These are phyloP conservation scores for Ogataea allantospora DNA, from an alignment of 805 yeast species.

Conservation along the genomic window DNA sequence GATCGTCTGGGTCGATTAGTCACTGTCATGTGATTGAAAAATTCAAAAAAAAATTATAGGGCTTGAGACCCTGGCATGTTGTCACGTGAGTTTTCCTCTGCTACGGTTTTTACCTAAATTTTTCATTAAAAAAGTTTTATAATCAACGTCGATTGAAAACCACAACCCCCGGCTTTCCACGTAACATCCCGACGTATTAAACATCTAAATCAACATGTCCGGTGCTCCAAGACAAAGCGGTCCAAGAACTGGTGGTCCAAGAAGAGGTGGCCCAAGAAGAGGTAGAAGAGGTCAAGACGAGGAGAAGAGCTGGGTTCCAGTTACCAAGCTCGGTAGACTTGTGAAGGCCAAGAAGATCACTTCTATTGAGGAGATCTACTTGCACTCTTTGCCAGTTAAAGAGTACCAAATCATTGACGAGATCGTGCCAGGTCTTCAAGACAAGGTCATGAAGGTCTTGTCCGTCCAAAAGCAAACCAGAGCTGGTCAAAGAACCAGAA, in stretches of 20 bases:
- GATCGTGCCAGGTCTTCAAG: constrained; percentile 92
- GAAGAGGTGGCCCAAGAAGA: constrained; percentile 56
- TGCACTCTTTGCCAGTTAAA: constrained; percentile 99
- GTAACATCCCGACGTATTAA: constrained; percentile 56
- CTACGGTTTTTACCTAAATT: not conserved
- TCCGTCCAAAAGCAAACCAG: constrained; percentile 99
- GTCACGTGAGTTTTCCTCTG: constrained; percentile 2
- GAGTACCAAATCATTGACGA: constrained; percentile 98
- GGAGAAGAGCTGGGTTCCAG: constrained; percentile 99
- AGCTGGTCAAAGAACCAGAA: constrained; percentile 99
- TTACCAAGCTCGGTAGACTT: constrained; percentile 99
- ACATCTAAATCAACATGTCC: constrained; percentile 38
- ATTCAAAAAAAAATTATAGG: constrained; percentile 2
- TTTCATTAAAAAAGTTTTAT: constrained; percentile 4
- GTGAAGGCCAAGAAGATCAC: constrained; percentile 98
- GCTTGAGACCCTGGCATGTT: not conserved
- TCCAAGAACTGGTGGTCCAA: constrained; percentile 54
- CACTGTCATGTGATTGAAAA: constrained; percentile 5
- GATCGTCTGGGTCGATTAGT: constrained; percentile 11
- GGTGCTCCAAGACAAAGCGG: constrained; percentile 48
- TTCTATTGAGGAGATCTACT: constrained; percentile 96
- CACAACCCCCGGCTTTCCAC: constrained; percentile 72
- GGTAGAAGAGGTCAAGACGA: constrained; percentile 80
- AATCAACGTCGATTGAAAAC: constrained; percentile 56
- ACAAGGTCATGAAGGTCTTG: constrained; percentile 99